Evolutionary conservation across 805 yeast genomes (phyloP).

Genomic region (Candida arabinofermentans): DNA sequence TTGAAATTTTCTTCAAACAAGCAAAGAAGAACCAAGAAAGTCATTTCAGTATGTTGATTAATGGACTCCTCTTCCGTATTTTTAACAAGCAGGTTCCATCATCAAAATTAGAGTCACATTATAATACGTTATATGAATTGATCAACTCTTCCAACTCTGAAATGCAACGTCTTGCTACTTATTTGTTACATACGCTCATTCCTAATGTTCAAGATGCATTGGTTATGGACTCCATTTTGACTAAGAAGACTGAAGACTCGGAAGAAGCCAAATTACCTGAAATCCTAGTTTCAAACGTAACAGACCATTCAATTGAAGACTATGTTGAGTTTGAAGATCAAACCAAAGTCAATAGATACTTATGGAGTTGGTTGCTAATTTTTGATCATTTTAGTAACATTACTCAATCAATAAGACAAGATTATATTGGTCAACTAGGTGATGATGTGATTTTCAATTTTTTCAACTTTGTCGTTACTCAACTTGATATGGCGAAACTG

Average conservation of each 20-base stretch:
- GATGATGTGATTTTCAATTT: conserved; percentile 45
- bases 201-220: conserved; percentile 49
- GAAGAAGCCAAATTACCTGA: conserved; percentile 37
- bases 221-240: conserved; percentile 59
- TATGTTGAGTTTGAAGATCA: conserved; percentile 38
- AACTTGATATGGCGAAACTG: conserved; percentile 38
- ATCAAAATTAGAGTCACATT: conserved; percentile 30
- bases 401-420: conserved; percentile 58
- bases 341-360: conserved; percentile 36
- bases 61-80: conserved; percentile 29
- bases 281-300: conserved; percentile 34
- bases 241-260: conserved; percentile 35
- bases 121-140: conserved; percentile 34
- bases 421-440: conserved; percentile 56
- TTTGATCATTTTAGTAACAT: conserved; percentile 60
- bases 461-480: conserved; percentile 50
- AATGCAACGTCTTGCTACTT: conserved; percentile 42
- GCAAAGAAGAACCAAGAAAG: conserved; percentile 10
- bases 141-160: conserved; percentile 25
- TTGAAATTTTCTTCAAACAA: conserved; percentile 36
- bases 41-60: conserved; percentile 33
- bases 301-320: conserved; percentile 29
- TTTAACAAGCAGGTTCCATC: conserved; percentile 25
- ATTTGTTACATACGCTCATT: conserved; percentile 38
- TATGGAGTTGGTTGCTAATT: conserved; percentile 68